Evolutionary conservation across 192 early-diverging fungal species (phyloP), one percentile per base, ranked within the genome.

Genomic region (Rhizophagus prolifer): DNA sequence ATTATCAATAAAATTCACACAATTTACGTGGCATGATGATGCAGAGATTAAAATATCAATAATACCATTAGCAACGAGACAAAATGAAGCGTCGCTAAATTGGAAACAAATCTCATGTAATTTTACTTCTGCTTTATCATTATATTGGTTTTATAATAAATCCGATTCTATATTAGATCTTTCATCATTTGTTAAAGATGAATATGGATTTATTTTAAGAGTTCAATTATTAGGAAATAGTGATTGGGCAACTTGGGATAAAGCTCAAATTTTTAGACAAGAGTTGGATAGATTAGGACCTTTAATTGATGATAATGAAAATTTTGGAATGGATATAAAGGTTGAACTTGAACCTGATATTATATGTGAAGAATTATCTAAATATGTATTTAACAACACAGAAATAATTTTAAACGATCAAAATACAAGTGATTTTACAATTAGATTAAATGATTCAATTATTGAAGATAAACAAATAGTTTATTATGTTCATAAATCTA

Each of bases 301-400:
- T 30, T 30, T 63, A 63, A 13, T 26, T 9, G 61, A 63, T 63
- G 61, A 63, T 63, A 26, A 63, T 30, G 60, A 62, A 62, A 62
- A 9, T 26, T 62, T 62, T 25, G 26, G 26, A 2, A 26, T 62
- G n/a, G 60, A 62, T 25, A 12, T 62, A 13, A 62, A 23, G 28
- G 60, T 62, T 62, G 60, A 62, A 26, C 19, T 62, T 12, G 60
- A 26, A 26, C 60, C 60, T 28, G 25, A 62, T 62, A 62, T 62
- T 21, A 26, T 2, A 13, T 62, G 26, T 9, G 25, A 62, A 23
- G 10, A 9, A 13, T 23, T 28, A 26, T 10, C n/a, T 36, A 14
- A 30, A 30, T 16, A 14, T 10, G 9, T 14, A 21, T 30, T 21
- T n/a, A 21, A 67, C 2, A 41, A 36, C 1, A 21, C 3, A 41